Evolutionary conservation across 257 asterid genomes (phyloP).

Genomic region (Fraxinus quadrangulata): DNA sequence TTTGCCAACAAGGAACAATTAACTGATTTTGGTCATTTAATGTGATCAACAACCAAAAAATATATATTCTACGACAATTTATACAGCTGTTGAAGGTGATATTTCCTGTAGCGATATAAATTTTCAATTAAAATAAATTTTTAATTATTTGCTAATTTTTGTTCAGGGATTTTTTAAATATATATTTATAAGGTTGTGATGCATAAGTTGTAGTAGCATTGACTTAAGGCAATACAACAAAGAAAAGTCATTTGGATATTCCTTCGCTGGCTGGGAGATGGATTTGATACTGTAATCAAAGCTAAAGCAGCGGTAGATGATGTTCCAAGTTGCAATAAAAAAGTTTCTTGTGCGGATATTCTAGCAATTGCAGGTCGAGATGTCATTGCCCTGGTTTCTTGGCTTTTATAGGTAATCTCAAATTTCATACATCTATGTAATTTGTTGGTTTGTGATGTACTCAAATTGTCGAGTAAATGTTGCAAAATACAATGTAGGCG

Average conservation of each 20-base stretch:
- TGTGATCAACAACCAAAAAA: too few species aligned
- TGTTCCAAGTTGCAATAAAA: constrained; percentile 50
- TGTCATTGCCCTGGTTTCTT: constrained; percentile 56
- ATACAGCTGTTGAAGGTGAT: too few species aligned
- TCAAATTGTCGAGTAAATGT: too few species aligned
- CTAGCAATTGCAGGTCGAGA: constrained; percentile 83
- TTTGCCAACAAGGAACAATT: too few species aligned
- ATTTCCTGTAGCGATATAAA: too few species aligned
- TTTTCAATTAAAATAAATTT: too few species aligned
- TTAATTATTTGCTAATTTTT: background rate
- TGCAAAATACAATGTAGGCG: too few species aligned
- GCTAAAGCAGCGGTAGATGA: constrained; percentile 84
- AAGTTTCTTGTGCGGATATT: constrained; percentile 90
- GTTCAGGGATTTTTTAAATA: constrained; percentile 21
- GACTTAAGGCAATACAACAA: constrained; percentile 56
- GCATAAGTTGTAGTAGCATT: constrained; percentile 75
- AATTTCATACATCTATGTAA: too few species aligned
- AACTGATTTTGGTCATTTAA: too few species aligned
- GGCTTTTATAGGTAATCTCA: too few species aligned
- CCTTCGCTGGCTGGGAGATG: constrained; percentile 91
- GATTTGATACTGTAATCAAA: constrained; percentile 79
- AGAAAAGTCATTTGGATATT: constrained; percentile 78
- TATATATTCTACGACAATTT: too few species aligned
- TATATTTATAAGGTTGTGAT: constrained; percentile 56
- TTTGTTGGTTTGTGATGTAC: too few species aligned